Evolutionary conservation across 1,284 basidiomycete species (phyloP).

Genomic region (Moesziomyces aphidis): DNA sequence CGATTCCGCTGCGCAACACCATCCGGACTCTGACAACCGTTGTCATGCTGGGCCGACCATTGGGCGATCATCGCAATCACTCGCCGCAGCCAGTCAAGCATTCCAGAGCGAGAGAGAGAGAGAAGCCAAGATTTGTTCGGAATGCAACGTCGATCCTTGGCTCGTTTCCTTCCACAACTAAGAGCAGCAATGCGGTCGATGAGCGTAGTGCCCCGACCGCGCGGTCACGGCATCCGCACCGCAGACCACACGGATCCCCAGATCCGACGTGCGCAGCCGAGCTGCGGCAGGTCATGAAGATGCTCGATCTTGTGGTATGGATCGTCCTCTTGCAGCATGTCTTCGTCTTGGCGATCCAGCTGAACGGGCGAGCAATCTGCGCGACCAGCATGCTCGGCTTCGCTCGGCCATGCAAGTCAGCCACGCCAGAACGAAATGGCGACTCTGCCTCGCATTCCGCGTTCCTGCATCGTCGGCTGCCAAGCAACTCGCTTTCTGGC

Average conservation of each 20-base stretch:
- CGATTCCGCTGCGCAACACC: not conserved
- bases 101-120: not conserved
- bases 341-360: not conserved
- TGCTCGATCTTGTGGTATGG: not conserved
- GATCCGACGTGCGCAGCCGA: not conserved
- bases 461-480: not conserved
- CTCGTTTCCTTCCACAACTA: not conserved
- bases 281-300: not conserved
- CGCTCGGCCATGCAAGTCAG: not conserved
- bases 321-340: not conserved
- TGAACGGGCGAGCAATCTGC: not conserved
- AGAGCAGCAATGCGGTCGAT: no score
- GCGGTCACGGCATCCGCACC: not conserved
- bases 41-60: not conserved
- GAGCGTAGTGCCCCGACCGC: not conserved
- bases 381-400: not conserved
- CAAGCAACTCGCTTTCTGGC: not conserved
- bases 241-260: not conserved
- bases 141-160: constrained; percentile 1
- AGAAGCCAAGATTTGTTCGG: not conserved
- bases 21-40: not conserved
- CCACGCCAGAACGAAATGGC: not conserved
- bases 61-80: not conserved
- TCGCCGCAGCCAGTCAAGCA: not conserved
- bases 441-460: not conserved